Percentiles rank a stretch among this genome's conserved stretches.
Evolutionary conservation across 192 early-diverging fungal genomes (phyloP).

Genomic region (Coemansia sp.): DNA sequence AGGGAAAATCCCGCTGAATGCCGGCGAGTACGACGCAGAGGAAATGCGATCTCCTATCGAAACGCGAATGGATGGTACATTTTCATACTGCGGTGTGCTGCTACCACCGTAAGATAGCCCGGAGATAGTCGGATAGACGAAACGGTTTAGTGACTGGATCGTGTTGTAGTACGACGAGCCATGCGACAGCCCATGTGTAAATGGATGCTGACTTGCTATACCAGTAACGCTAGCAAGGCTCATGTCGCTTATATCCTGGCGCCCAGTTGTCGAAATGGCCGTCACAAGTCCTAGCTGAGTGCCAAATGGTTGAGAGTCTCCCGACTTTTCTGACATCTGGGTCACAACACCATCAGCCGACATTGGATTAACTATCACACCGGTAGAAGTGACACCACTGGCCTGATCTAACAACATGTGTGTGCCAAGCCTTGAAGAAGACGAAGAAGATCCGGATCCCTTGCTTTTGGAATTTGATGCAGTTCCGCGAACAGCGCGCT

Average conservation of each 20-base stretch:
- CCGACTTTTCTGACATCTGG: neutral
- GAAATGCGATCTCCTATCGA: neutral
- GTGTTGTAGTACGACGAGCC: conserved; percentile 33
- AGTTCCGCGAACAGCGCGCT: conserved; percentile 37
- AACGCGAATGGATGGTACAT: neutral
- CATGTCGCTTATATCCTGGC: conserved; percentile 24
- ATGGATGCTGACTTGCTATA: conserved; percentile 13
- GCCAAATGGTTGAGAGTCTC: conserved; percentile 8
- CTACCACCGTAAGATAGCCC: neutral
- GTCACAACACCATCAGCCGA: conserved; percentile 6
- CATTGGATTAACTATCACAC: neutral
- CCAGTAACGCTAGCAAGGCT: conserved; percentile 27
- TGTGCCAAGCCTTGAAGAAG: neutral
- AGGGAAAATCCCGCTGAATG: conserved; percentile 19
- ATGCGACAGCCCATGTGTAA: conserved; percentile 24
- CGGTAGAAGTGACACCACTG: neutral
- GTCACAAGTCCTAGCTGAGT: conserved; percentile 20
- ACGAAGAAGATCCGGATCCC: neutral
- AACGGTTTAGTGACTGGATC: conserved; percentile 35
- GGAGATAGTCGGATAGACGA: conserved; percentile 22
- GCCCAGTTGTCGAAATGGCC: conserved; percentile 6
- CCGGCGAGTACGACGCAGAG: conserved; percentile 5
- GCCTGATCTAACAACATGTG: neutral
- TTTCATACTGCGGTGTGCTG: conserved; percentile 7
- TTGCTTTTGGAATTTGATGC: conserved; percentile 2